Percentiles rank a stretch among this genome's conserved stretches.
phyloP scores from a whole-genome alignment of 495 filamentous ascomycete species.

The Hyaloscypha variabilis region DNA sequence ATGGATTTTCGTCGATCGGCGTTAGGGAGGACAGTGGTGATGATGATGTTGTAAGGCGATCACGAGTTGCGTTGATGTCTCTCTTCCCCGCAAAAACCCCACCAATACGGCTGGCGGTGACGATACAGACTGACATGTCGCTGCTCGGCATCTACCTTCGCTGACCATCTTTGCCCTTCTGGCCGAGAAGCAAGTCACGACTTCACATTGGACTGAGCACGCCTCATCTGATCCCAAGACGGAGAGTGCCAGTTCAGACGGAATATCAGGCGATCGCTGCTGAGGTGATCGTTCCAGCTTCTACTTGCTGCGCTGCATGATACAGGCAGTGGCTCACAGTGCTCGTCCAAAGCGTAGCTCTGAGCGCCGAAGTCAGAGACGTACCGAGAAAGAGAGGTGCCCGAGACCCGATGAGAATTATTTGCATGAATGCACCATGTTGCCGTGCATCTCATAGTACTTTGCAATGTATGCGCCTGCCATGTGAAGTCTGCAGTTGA shows the following conservation, averaged over 20 bases:
- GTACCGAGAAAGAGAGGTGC: not conserved
- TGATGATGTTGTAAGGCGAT: not conserved
- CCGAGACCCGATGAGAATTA: not conserved
- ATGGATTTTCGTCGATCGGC: not conserved
- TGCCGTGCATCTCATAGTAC: not conserved
- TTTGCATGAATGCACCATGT: not conserved
- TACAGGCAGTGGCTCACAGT: not conserved
- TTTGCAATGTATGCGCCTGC: not conserved
- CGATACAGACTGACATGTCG: not conserved
- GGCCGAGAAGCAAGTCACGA: not conserved
- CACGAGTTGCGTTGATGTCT: not conserved
- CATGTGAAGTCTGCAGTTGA: not conserved
- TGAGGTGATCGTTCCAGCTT: not conserved
- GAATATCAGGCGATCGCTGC: not conserved
- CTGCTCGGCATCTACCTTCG: not conserved
- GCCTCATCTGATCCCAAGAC: no score
- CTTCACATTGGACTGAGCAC: no score
- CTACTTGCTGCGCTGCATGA: not conserved
- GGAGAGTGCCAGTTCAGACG: not conserved
- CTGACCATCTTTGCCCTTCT: not conserved
- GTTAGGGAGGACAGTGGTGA: not conserved
- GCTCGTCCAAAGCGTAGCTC: not conserved
- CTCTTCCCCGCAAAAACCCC: conserved; percentile 5
- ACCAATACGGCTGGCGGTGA: not conserved
- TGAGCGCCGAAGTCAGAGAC: not conserved